Conservation (phyloP, 2,329 filamentous ascomycete genomes). For the Fusarium bactridioides region DNA sequence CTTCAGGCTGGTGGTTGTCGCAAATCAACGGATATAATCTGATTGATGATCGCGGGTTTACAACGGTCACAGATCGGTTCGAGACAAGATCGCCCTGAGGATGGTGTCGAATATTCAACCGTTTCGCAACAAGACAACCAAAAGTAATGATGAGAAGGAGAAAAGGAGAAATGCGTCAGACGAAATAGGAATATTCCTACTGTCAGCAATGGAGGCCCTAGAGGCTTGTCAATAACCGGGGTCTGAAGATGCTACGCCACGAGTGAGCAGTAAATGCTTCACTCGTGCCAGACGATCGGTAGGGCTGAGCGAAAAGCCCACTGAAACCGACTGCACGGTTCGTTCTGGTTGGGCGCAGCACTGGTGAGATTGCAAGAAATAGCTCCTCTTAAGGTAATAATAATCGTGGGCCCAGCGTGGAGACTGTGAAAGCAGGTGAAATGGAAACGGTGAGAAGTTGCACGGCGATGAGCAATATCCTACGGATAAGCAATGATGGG, state of each 20-base stretch:
- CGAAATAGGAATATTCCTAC: slow-evolving; percentile 21
- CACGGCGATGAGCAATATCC: slow-evolving; percentile 1
- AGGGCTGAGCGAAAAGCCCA: slow-evolving; percentile 40
- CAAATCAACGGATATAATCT: slow-evolving; percentile 3
- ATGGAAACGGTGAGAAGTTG: slow-evolving; percentile 21
- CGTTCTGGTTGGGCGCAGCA: slow-evolving; percentile 25
- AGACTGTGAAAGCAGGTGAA: slow-evolving; percentile 4
- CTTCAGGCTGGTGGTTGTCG: not conserved
- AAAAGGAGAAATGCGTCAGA: slow-evolving; percentile 19
- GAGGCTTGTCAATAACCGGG: slow-evolving; percentile 29
- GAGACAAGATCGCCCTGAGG: slow-evolving; percentile 1
- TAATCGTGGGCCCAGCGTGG: slow-evolving; percentile 27
- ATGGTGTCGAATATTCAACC: not conserved
- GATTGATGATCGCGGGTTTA: not conserved
- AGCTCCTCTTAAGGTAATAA: slow-evolving; percentile 24
- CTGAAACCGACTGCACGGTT: slow-evolving; percentile 20
- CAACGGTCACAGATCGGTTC: slow-evolving; percentile 1
- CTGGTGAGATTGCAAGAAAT: slow-evolving; percentile 27
- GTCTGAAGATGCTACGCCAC: slow-evolving; percentile 40
- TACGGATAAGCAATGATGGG: slow-evolving; percentile 16
- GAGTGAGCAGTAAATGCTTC: slow-evolving; percentile 33
- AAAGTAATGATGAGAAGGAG: slow-evolving; percentile 1
- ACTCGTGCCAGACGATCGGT: slow-evolving; percentile 28
- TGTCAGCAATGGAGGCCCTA: slow-evolving; percentile 42
- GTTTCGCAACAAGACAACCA: not conserved